Evolutionary conservation across 2,329 filamentous ascomycete species (phyloP).

Genomic region (Penicillium sclerotiorum): DNA sequence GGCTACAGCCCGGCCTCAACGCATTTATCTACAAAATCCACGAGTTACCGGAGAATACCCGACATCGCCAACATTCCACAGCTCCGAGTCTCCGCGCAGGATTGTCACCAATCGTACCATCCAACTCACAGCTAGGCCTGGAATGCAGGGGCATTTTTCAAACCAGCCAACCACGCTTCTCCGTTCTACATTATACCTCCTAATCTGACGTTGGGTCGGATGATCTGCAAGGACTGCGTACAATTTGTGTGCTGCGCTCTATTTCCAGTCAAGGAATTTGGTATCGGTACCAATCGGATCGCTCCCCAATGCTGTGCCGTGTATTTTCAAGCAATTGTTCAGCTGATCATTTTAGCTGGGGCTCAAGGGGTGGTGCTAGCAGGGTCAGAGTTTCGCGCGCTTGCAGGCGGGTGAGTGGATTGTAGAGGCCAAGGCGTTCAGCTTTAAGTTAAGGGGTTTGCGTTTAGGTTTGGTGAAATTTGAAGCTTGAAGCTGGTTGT

Average conservation of each 20-base stretch:
- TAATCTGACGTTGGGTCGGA: constrained; percentile 1
- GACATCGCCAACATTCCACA: constrained; percentile 4
- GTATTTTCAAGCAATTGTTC: not conserved
- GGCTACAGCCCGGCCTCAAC: not conserved
- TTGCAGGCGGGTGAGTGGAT: too few relatives aligned
- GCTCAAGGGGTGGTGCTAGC: too few relatives aligned
- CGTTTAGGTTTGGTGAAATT: too few relatives aligned
- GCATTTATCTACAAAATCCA: not conserved
- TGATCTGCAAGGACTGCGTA: constrained; percentile 6
- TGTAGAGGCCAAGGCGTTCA: too few relatives aligned
- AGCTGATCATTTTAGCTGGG: constrained; percentile 1
- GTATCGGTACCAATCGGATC: constrained; percentile 8
- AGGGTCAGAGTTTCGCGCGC: too few relatives aligned
- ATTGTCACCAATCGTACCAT: not conserved
- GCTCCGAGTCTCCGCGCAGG: constrained; percentile 1
- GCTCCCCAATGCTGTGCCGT: not conserved
- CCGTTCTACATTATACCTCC: not conserved
- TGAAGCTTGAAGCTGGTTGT: too few relatives aligned
- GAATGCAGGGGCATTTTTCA: constrained; percentile 14
- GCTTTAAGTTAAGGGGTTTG: too few relatives aligned
- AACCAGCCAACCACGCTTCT: not conserved
- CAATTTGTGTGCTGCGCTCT: not conserved
- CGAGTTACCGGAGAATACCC: constrained; percentile 10
- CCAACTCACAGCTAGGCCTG: constrained; percentile 3
- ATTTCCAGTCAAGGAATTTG: constrained; percentile 7